phyloP scores from a whole-genome alignment of 345 rosid genomes.

The Melaleuca alternifolia region DNA sequence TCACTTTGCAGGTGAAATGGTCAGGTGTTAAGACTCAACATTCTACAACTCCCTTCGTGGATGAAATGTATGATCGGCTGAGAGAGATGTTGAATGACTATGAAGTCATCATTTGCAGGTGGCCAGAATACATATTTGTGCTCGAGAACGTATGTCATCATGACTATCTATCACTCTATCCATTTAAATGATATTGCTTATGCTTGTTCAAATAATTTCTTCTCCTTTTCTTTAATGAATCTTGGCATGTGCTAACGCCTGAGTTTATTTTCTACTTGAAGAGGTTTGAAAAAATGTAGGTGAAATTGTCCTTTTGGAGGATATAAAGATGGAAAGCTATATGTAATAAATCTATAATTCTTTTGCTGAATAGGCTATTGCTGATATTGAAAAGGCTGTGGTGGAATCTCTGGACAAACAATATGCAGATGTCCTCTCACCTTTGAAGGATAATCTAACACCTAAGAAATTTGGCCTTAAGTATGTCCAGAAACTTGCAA shows the following conservation, averaged over 20 bases:
- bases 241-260: neutral
- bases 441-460: constrained; percentile 79
- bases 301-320: neutral
- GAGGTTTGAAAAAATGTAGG: neutral
- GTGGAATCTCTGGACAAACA: constrained; percentile 95
- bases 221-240: neutral
- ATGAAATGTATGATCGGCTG: constrained; percentile 87
- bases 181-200: neutral
- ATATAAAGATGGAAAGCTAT: neutral
- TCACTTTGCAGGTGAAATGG: constrained; percentile 80
- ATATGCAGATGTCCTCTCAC: constrained; percentile 81
- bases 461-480: constrained; percentile 91
- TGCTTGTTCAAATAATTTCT: neutral
- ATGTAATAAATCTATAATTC: neutral
- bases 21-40: constrained; percentile 88
- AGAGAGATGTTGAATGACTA: constrained; percentile 65
- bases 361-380: constrained; percentile 53
- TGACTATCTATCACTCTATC: neutral
- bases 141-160: constrained; percentile 67
- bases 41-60: constrained; percentile 91
- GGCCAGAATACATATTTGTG: constrained; percentile 93
- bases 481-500: constrained; percentile 81
- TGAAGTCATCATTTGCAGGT: constrained; percentile 84
- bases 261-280: neutral
- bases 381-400: constrained; percentile 88